A percentile compares a stretch with the other conserved stretches of the same genome.
These are phyloP conservation scores for Xylaria sp. DNA, from an alignment of 2,329 filamentous ascomycete genomes.

Conservation along the genomic window DNA sequence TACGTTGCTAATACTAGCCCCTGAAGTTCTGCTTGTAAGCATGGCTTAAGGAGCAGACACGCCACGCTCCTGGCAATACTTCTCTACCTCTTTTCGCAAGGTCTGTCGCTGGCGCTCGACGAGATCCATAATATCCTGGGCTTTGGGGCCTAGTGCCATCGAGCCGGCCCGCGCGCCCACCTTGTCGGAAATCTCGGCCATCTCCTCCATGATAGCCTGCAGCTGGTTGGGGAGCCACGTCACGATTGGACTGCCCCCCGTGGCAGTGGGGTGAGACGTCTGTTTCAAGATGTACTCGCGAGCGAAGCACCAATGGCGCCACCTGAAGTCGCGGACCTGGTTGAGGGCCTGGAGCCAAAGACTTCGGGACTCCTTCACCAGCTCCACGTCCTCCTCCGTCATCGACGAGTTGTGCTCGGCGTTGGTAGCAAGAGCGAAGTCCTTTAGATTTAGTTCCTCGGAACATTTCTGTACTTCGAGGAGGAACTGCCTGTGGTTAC, in stretches of 20 bases:
- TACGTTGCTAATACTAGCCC: background rate
- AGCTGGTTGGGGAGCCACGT: constrained; percentile 86
- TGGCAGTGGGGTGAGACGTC: constrained; percentile 75
- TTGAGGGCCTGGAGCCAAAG: constrained; percentile 69
- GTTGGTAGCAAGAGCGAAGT: constrained; percentile 55
- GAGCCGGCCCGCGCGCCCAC: constrained; percentile 42
- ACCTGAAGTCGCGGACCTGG: constrained; percentile 79
- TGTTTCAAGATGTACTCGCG: constrained; percentile 83
- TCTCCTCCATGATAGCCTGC: constrained; percentile 71
- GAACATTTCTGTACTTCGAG: constrained; percentile 64
- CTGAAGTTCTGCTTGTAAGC: background rate
- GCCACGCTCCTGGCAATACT: constrained; percentile 68
- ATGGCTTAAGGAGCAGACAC: constrained; percentile 20
- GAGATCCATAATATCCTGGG: constrained; percentile 67
- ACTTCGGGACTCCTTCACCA: constrained; percentile 57
- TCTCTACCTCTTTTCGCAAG: constrained; percentile 72
- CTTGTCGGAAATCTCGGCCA: constrained; percentile 60
- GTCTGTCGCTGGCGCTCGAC: constrained; percentile 66
- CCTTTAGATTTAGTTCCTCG: constrained; percentile 55
- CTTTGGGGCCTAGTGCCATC: constrained; percentile 48
- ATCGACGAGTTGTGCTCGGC: constrained; percentile 29
- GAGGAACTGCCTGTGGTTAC: constrained; percentile 85
- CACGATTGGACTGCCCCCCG: constrained; percentile 79
- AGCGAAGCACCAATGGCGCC: constrained; percentile 85
- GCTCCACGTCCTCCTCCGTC: constrained; percentile 38